A percentile compares a stretch with the other conserved stretches of the same genome.
Conservation (phyloP, 2,329 filamentous ascomycete genomes). For the Trichophaea hybrida region DNA sequence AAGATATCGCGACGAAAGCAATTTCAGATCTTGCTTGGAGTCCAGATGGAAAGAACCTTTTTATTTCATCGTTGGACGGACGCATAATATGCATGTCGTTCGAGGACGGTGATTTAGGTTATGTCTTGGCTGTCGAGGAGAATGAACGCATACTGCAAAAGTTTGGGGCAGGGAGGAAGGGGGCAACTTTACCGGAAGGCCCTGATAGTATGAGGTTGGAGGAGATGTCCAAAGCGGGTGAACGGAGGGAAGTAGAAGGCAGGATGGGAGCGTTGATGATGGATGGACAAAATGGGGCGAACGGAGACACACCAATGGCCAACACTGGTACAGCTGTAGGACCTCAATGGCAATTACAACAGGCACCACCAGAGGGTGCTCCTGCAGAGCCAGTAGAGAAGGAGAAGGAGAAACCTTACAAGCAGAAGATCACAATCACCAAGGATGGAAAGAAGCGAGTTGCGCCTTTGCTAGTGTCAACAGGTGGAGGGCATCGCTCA, state of each 20-base stretch:
- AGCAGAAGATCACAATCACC: conserved; percentile 82
- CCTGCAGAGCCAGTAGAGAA: conserved; percentile 21
- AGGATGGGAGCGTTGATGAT: conserved; percentile 94
- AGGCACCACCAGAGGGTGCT: neutral
- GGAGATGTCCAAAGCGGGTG: conserved; percentile 80
- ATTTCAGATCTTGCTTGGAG: conserved; percentile 92
- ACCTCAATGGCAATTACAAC: conserved; percentile 28
- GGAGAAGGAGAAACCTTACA: conserved; percentile 41
- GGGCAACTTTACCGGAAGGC: conserved; percentile 81
- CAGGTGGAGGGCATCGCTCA: conserved; percentile 31
- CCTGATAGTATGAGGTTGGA: conserved; percentile 78
- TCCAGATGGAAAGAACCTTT: conserved; percentile 77
- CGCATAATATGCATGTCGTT: conserved; percentile 72
- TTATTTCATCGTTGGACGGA: conserved; percentile 76
- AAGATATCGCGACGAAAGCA: conserved; percentile 78
- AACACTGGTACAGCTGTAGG: conserved; percentile 23
- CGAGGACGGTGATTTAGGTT: conserved; percentile 74
- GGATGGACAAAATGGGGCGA: conserved; percentile 32
- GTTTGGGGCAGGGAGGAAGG: conserved; percentile 75
- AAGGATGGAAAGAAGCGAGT: conserved; percentile 97
- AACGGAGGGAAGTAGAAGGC: conserved; percentile 77
- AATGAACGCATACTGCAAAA: conserved; percentile 89
- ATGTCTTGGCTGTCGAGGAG: conserved; percentile 69
- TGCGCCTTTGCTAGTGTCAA: conserved; percentile 78
- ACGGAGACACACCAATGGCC: conserved; percentile 26